Base-by-base conservation (phyloP, 2,329 filamentous ascomycete species). In the Claviceps purpurea region DNA sequence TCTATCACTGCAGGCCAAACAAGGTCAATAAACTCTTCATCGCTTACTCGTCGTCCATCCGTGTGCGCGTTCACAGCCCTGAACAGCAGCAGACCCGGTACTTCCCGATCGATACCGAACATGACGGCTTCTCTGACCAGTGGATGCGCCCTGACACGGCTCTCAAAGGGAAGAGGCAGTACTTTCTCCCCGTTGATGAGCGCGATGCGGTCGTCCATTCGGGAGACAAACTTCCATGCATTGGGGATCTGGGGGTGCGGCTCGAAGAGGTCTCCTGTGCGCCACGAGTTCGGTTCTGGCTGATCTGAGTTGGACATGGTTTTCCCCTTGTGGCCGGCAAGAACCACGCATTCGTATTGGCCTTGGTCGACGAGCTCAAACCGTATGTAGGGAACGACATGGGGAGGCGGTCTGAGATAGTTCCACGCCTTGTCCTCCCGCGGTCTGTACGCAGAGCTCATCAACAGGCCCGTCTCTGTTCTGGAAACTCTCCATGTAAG, bases 111-210 rank as follows among this genome's bases (percentile, higher is more conserved):
- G n/a, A 74, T 73, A 0, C 82, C 82, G 58, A 85, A 84, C 10
- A 85, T 71, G 22, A 85, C 63, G 0, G 75, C 75, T 52, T 84
- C 80, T 2, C 14, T 18, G 13, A 50, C 49, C 37, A 22, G 24
- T 2, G 22, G 24, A 14, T 46, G 42, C 8, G 71, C 72, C 1
- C 71, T 63, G 4, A 85, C 72, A 0, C 69, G 70, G 2, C 72
- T 74, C 61, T 86, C 82, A 3, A 85, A 61, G 0, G 77, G 76
- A 1, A 76, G 74, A 1, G 82, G 81, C 57, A 85, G 80, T 54
- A 85, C 84, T 57, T 85, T 86, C 67, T 85, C 84, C 2, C 82
- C 82, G 6, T 81, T 85, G 10, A 78, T 67, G 4, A 86, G 69
- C 0, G 77, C 78, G 39, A 85, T 71, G 50, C 80, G 80, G 3